These are phyloP conservation scores for Aechmea fasciata DNA, from an alignment of 176 grass and related monocot genomes.

Conservation along the genomic window DNA sequence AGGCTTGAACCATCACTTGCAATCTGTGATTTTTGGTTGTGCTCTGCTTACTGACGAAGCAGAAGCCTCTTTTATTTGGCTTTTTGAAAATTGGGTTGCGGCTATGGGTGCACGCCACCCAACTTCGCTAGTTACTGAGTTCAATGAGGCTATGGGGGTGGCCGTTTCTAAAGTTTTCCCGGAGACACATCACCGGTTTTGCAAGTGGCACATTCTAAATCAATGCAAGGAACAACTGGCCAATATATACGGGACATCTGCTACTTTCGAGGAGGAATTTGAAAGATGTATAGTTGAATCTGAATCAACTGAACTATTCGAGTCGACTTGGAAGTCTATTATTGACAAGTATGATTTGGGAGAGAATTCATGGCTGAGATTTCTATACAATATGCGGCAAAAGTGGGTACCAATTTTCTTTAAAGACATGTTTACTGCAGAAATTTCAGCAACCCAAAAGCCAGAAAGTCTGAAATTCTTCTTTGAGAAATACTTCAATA, in stretches of 20 bases:
- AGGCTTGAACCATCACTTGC: conserved; percentile 89
- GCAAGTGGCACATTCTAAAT: conserved; percentile 79
- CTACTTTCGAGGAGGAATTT: conserved; percentile 52
- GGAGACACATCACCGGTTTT: conserved; percentile 55
- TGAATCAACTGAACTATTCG: conserved; percentile 56
- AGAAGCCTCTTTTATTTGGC: conserved; percentile 74
- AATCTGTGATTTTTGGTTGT: conserved; percentile 66
- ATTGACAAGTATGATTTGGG: conserved; percentile 72
- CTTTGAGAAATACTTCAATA: conserved; percentile 71
- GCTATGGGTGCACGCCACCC: conserved; percentile 61
- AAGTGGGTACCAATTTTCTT: conserved; percentile 77
- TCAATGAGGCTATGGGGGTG: conserved; percentile 61
- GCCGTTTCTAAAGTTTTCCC: conserved; percentile 76
- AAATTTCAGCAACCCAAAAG: conserved; percentile 52
- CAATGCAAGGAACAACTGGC: conserved; percentile 75
- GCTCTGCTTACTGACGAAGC: conserved; percentile 75
- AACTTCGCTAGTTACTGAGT: conserved; percentile 61
- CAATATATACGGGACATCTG: conserved; percentile 52
- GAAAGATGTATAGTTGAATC: conserved; percentile 67
- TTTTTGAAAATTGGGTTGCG: conserved; percentile 78
- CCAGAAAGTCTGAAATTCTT: conserved; percentile 77
- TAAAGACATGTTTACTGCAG: conserved; percentile 73
- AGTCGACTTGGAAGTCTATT: conserved; percentile 60
- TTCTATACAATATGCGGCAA: conserved; percentile 70
- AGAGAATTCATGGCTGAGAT: conserved; percentile 84